Percentiles rank a stretch among this genome's conserved stretches.
Evolutionary conservation across 2,329 filamentous ascomycete genomes (phyloP).

Genomic region (Monilinia fructicola): DNA sequence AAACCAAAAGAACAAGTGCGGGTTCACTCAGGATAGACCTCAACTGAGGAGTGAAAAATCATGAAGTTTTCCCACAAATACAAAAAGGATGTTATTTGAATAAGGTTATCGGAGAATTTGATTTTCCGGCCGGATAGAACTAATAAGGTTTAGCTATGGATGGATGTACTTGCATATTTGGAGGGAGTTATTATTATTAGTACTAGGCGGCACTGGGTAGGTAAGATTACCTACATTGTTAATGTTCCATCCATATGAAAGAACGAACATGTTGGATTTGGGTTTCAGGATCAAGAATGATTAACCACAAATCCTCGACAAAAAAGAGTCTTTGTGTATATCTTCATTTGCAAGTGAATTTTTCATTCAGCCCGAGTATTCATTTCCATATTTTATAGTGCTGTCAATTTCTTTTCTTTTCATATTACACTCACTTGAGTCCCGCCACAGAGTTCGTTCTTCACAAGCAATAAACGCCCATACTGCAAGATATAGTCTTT

Average conservation of each 20-base stretch:
- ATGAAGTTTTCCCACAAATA: not conserved
- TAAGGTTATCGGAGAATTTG: not conserved
- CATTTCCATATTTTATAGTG: constrained; percentile 10
- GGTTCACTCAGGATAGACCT: not conserved
- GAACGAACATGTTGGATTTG: not conserved
- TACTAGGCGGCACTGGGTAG: too few species aligned
- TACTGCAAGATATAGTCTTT: not conserved
- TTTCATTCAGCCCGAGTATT: not conserved
- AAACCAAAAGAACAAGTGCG: too few species aligned
- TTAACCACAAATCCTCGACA: not conserved
- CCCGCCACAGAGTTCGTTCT: not conserved
- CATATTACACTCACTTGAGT: not conserved
- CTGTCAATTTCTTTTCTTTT: not conserved
- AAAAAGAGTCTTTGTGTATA: not conserved
- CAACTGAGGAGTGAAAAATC: not conserved
- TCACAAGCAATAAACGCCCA: not conserved
- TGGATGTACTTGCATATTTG: too few species aligned
- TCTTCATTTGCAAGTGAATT: not conserved
- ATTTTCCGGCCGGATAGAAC: constrained; percentile 4
- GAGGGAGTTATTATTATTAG: too few species aligned
- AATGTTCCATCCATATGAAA: not conserved
- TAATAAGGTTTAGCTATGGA: not conserved
- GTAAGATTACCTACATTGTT: too few species aligned
- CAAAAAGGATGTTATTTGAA: too few species aligned
- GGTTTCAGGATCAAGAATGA: not conserved